Base-by-base conservation (phyloP, 176 grass and related monocot species). In the Oryza punctata region DNA sequence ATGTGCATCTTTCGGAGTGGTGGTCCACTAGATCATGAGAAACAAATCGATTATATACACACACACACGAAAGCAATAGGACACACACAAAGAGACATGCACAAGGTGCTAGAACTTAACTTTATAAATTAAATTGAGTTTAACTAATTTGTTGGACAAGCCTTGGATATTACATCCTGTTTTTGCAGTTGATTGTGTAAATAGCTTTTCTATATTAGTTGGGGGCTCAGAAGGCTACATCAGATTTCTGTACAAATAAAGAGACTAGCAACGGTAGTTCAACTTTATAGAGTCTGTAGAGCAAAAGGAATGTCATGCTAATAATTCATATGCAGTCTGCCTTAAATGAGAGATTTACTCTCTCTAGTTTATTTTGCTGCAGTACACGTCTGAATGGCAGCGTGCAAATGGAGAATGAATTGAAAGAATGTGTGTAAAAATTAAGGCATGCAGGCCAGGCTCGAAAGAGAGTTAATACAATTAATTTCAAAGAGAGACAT, bases 1-100 rank as follows among this genome's bases (percentile, higher is more conserved):
- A 14, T 16, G 47, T 50, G 37, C 26, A 82, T 12, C 65, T 80
- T 52, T n/a, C 33, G 4, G 47, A 10, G 13, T 10, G 1, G 69
- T 67, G 77, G 28, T 61, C 70, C 82, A 85, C 29, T 16, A 50
- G 47, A 26, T n/a, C 32, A 18, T 76, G 8, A 9, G 15, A 50
- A 63, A 69, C 6, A 12, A 69, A 43, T 59, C 52, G 3, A 59
- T 74, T 68, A 73, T 40, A 33, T 69, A n/a, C 11, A 12, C 69
- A 64, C 69, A 64, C 11, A 45, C 33, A 49, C 7, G 19, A 69
- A 68, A 4, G 26, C 6, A 35, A 75, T 23, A 88, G 44, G 87
- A 85, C 87, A 77, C 71, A 43, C 77, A 64, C 65, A 85, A 89
- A 76, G 2, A 77, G 88, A 89, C 88, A 82, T 2, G 1, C 21